Base-by-base conservation (phyloP, 306 rosid species). In the Castanopsis chinensis region DNA sequence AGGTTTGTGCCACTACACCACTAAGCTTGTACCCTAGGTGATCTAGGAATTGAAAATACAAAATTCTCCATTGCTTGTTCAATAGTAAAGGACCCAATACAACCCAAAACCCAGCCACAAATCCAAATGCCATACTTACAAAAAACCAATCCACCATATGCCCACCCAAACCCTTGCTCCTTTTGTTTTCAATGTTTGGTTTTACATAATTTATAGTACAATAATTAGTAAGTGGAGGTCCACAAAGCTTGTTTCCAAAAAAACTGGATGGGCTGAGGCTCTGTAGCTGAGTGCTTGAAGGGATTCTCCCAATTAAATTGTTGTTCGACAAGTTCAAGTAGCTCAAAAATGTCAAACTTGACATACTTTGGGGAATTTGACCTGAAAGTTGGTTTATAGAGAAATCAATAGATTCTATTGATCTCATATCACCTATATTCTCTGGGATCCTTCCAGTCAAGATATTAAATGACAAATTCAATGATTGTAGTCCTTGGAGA, bases 381-480 rank as follows among this genome's bases (percentile, higher is more conserved):
- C 84, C 80, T 10, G 13, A 54, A 5, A 80, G 78, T 19, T 57
- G 76, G 52, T 80, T 80, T 19, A 20, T 43, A 2, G 81, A 81
- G 32, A 81, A 58, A 32, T 76, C 85, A 49, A 76, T 59, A 64
- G 53, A 71, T 4, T 76, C 55, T 3, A 75, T 0, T 3, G 0
- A 28, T 13, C 13, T 17, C 19, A 75, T 11, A 0, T 30, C 19
- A 12, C 76, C 72, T 1, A 80, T n/a, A 33, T 33, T 12, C 15
- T 12, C 7, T 0, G 69, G 74, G 3, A 80, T 75, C 5, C 2
- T 30, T 58, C 76, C 76, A 6, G 41, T 68, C 45, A 74, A 41
- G 4, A 11, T 0, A 52, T 80, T 80, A 4, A 3, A 0, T 1
- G 79, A 80, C 4, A 80, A 17, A 28, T 56, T 74, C 21, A 75